Conservation (phyloP, 441 rosid species). For the Pelargonium citronellum region DNA sequence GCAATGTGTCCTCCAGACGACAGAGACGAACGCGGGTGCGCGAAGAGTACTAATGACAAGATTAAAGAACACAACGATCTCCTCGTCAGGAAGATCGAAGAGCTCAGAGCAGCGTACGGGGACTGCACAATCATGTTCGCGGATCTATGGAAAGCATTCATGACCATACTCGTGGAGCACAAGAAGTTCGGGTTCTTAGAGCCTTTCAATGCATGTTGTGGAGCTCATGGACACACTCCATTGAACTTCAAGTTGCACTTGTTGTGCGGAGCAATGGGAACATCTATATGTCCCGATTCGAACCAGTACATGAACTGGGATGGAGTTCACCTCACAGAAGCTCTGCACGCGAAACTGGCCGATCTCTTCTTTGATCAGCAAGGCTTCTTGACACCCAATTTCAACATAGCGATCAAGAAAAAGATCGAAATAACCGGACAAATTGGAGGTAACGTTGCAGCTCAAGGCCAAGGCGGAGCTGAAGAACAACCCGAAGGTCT, state of each 20-base stretch:
- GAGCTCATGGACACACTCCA: conserved; percentile 26
- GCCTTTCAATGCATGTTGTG: conserved; percentile 41
- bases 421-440: conserved; percentile 13
- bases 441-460: no score
- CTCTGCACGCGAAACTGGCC: conserved; percentile 27
- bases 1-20: conserved; percentile 11
- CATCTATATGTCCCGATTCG: conserved; percentile 27
- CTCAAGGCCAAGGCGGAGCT: no score
- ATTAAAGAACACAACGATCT: conserved; percentile 34
- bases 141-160: conserved; percentile 37
- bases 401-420: conserved; percentile 20
- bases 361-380: conserved; percentile 24
- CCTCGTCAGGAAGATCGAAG: conserved; percentile 26
- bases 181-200: conserved; percentile 25
- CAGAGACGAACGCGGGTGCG: conserved; percentile 35
- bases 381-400: conserved; percentile 35
- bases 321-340: conserved; percentile 46
- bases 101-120: conserved; percentile 11
- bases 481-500: no score
- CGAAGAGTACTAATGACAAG: conserved; percentile 21
- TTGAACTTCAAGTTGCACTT: conserved; percentile 33
- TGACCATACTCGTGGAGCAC: conserved; percentile 23
- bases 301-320: conserved; percentile 33
- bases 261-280: conserved; percentile 32
- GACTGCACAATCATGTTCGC: conserved; percentile 28